Percentiles rank a stretch among this genome's conserved stretches.
phyloP scores from a whole-genome alignment of 2,329 filamentous ascomycete genomes.

The Helotiales sp. region DNA sequence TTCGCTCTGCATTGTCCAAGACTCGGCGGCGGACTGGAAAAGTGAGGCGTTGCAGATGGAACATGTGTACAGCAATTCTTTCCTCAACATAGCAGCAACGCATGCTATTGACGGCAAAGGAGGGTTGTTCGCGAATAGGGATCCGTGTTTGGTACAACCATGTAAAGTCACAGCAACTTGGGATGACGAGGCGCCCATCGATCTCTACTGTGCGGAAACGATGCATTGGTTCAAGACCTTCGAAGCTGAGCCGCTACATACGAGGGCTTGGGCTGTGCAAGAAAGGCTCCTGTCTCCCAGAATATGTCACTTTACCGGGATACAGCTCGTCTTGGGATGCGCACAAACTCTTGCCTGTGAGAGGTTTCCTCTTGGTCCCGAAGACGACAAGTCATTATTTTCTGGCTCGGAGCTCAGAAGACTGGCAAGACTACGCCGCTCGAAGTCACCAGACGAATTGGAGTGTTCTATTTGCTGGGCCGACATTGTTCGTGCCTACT shows the following conservation, averaged over 20 bases:
- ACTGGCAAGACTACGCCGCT: not conserved
- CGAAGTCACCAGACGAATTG: no score
- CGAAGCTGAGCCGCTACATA: not conserved
- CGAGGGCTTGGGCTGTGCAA: not conserved
- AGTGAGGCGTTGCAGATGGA: not conserved
- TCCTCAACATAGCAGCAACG: not conserved
- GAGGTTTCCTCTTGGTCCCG: not conserved
- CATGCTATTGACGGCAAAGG: not conserved
- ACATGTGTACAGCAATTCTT: not conserved
- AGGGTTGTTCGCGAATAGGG: not conserved
- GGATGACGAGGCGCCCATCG: not conserved
- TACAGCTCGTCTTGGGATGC: not conserved
- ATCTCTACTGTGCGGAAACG: not conserved
- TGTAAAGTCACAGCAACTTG: not conserved
- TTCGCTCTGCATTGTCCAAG: constrained; percentile 13
- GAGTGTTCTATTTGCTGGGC: not conserved
- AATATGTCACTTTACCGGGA: not conserved
- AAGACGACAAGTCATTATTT: no score
- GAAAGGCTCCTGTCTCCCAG: not conserved
- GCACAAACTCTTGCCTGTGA: not conserved
- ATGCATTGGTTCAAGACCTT: not conserved
- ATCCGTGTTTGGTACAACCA: not conserved
- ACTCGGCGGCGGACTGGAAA: constrained; percentile 1
- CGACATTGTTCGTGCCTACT: not conserved
- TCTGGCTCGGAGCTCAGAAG: not conserved